Evolutionary conservation across 176 grass and related monocot genomes (phyloP).

Genomic region (Dactylis glomerata): DNA sequence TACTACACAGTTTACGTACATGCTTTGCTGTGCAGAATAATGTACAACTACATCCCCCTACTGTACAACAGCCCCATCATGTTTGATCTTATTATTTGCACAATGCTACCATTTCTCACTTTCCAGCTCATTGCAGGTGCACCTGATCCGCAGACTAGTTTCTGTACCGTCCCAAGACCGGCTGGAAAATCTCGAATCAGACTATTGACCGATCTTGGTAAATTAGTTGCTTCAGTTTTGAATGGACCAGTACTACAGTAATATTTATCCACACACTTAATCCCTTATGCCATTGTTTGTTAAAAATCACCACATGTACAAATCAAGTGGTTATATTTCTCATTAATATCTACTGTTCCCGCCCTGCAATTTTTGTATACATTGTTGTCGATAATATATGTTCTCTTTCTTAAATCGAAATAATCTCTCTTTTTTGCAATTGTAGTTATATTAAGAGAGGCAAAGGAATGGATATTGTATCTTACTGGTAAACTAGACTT

Average conservation of each 20-base stretch:
- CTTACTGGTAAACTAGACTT: not conserved
- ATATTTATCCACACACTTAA: not conserved
- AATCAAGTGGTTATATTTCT: not conserved
- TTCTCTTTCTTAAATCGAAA: not conserved
- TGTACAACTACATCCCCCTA: not conserved
- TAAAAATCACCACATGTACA: not conserved
- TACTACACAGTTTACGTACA: not conserved
- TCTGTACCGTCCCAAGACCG: not conserved
- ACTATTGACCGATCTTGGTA: not conserved
- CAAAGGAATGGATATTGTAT: not conserved
- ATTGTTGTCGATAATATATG: not conserved
- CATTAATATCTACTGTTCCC: not conserved
- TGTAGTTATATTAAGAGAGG: not conserved
- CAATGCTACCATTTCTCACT: not conserved
- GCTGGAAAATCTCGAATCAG: not conserved
- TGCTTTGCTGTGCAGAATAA: not conserved
- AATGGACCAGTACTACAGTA: not conserved
- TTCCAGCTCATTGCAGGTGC: not conserved
- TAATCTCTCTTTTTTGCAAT: not conserved
- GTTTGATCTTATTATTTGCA: not conserved
- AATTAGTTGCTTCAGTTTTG: not conserved
- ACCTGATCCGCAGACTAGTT: not conserved
- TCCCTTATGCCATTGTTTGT: not conserved
- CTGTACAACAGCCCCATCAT: not conserved
- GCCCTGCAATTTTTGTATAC: not conserved